Base-by-base conservation (phyloP, 371 early-diverging fungal genomes). In the Mucor indicus region DNA sequence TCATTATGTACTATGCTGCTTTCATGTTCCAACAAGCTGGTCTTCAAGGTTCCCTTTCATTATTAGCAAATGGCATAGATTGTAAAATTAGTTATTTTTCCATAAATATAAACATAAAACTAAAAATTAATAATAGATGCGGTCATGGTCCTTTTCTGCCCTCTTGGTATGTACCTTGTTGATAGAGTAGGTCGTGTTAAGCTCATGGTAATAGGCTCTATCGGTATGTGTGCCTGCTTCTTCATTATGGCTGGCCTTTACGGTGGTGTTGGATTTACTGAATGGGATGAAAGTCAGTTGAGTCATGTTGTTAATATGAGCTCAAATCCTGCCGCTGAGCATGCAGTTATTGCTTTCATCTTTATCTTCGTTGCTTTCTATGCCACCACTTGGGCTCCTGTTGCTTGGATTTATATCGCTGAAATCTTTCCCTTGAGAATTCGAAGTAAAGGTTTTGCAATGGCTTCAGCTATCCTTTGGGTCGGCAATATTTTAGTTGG, bases 391-490 rank as follows among this genome's bases (percentile, higher is more conserved):
- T 92, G 91, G 91, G 91, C 91, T 4, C 92, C 92, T 21, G 75
- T 89, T 41, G 89, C 85, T 19, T 94, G 93, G 94, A 85, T 88
- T 52, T 90, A 90, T 64, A 90, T 90, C 39, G 78, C 90, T 16
- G 94, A 94, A 64, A 88, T 88, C 50, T 87, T 77, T 64, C 87
- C 89, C n/a, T 69, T 78, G 47, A 75, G 80, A 38, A 67, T 83
- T 52, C 79, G 84, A 44, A 74, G 86, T 56, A 91, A 90, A 69
- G 92, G 83, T 39, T 81, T 86, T 45, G 86, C 87, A 29, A 53
- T 89, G 22, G 82, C 89, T 25, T 91, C 94, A 17, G 83, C 89
- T 17, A 68, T 90, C 50, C 88, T 93, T 72, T 95, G 93, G 94
- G 60, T 79, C 24, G 82, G 77, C 65, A 92, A 90, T 71, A 82